Conservation (phyloP, 2,329 filamentous ascomycete genomes). For the Cordyceps militaris region DNA sequence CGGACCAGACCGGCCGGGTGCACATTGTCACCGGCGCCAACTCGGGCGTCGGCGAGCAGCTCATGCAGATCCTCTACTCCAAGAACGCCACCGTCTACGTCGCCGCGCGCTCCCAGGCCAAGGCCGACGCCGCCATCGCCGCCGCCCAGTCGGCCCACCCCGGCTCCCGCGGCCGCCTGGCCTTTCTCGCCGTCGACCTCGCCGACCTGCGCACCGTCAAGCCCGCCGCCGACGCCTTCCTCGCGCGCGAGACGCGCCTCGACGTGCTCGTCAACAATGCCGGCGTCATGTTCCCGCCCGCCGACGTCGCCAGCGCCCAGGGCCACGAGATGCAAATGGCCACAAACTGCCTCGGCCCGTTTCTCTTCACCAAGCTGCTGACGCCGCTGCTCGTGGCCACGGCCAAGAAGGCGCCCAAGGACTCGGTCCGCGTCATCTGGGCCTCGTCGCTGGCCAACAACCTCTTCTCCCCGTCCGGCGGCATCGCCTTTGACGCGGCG, state of each 20-base stretch:
- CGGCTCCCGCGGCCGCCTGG: constrained; percentile 27
- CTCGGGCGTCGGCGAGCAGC: constrained; percentile 38
- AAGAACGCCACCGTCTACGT: constrained; percentile 44
- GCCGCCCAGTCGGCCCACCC: constrained; percentile 27
- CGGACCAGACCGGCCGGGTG: constrained; percentile 24
- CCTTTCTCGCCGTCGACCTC: constrained; percentile 34
- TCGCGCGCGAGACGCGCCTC: constrained; percentile 19
- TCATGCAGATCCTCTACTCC: constrained; percentile 44
- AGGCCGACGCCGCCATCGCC: constrained; percentile 34
- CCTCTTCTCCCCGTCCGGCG: constrained; percentile 9
- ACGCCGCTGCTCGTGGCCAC: constrained; percentile 25
- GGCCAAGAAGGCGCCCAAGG: constrained; percentile 20
- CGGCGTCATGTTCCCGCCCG: constrained; percentile 29
- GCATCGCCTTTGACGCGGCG: not conserved
- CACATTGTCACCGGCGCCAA: constrained; percentile 38
- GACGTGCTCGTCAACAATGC: constrained; percentile 34
- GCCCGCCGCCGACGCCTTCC: constrained; percentile 18
- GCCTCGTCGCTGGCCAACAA: constrained; percentile 18
- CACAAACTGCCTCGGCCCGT: constrained; percentile 30
- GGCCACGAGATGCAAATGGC: constrained; percentile 31
- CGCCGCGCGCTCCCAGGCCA: constrained; percentile 36
- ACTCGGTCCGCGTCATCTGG: constrained; percentile 19
- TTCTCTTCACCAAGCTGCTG: constrained; percentile 28
- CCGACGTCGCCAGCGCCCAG: constrained; percentile 27
- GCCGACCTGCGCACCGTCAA: constrained; percentile 24